phyloP scores from a whole-genome alignment of 371 early-diverging fungal species.

The Blastocladiella emersonii region DNA sequence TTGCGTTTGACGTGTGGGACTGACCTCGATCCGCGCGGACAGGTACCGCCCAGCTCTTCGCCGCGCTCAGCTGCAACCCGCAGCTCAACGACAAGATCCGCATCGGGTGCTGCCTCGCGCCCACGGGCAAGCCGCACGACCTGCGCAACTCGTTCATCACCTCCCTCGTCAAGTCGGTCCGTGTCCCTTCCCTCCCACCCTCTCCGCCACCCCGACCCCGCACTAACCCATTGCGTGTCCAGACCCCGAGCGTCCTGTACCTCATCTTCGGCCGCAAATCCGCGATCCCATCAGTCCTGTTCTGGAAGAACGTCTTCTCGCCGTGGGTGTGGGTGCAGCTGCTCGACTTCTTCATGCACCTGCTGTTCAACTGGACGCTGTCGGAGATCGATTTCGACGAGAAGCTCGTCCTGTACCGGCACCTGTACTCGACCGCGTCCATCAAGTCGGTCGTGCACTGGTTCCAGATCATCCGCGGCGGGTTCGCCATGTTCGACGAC shows the following conservation, averaged over 20 bases:
- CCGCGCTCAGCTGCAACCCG: constrained; percentile 66
- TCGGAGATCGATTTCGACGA: constrained; percentile 50
- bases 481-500: constrained; percentile 91
- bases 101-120: constrained; percentile 80
- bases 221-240: constrained; percentile 31
- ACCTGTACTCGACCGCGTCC: constrained; percentile 76
- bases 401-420: constrained; percentile 70
- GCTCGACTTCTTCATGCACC: constrained; percentile 54
- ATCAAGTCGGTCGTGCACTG: constrained; percentile 85
- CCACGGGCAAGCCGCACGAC: constrained; percentile 72
- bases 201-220: neutral
- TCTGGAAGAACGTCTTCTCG: constrained; percentile 68
- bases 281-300: constrained; percentile 60
- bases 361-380: constrained; percentile 70
- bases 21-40: too few relatives aligned
- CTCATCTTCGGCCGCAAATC: constrained; percentile 79
- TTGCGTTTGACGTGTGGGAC: too few relatives aligned
- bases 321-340: constrained; percentile 58
- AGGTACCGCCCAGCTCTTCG: constrained; percentile 78
- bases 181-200: neutral
- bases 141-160: neutral
- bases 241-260: constrained; percentile 76
- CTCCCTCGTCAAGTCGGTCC: neutral
- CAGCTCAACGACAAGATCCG: constrained; percentile 68
- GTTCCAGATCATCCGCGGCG: constrained; percentile 89